Base-by-base conservation (phyloP, 2,329 filamentous ascomycete genomes). In the Paramyrothecium roridum region DNA sequence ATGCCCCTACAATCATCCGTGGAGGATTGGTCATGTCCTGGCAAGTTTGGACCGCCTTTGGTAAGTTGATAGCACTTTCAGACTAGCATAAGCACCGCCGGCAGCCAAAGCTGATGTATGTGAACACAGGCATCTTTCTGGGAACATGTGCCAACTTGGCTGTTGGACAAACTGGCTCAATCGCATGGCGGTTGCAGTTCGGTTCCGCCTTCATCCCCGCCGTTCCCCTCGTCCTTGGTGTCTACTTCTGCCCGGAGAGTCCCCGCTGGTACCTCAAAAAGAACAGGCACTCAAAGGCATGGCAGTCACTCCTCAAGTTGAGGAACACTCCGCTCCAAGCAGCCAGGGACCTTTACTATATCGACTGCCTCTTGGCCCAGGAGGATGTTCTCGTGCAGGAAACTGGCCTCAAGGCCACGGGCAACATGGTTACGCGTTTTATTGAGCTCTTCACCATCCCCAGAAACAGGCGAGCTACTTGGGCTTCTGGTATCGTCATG, bases 401-500 rank as follows among this genome's bases (percentile, higher is more conserved):
- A 26, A 55, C 63, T 3, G 69, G 70, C 1, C 57, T 71, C 23
- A 63, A 75, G 23, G 58, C 59, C 0, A 75, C 72, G 48, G 81
- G 75, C 59, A 80, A 80, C 57, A 43, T 80, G 12, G 62, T 70
- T 45, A 80, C 74, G 10, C 79, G 83, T 17, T 80, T 84, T 47
- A 56, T 78, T 20, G 80, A 87, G 61, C 70, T 83, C 1, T 83
- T 86, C 59, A 84, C 80, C 1, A 77, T 86, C 50, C 78, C 83
- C 1, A 75, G 84, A 34, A 73, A 83, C 8, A 74, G 83, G 6
- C 77, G 83, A 45, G 88, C 88, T 0, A 89, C 85, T 0, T 77
- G 85, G 52, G 88, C 87, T 2, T 85, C 86, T 0, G 84, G 82
- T 59, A 82, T 82, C 1, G 85, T 90, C 60, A 90, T 91, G 86